Evolutionary conservation across 2,329 filamentous ascomycete genomes (phyloP).

Genomic region (Blumeria graminis): DNA sequence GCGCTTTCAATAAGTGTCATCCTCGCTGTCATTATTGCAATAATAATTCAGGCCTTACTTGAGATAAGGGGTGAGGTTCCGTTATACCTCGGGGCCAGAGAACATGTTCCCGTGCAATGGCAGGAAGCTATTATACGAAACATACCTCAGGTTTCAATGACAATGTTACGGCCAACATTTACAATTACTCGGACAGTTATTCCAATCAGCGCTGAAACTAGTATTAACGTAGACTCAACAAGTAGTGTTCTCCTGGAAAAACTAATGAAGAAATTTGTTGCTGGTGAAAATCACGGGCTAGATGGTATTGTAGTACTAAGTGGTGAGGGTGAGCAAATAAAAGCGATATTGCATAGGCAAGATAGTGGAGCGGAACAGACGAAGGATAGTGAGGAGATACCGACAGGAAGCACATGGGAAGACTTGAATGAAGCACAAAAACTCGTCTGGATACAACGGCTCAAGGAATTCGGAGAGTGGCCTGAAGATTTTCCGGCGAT

Average conservation of each 20-base stretch:
- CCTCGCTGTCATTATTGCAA: slow-evolving; percentile 7
- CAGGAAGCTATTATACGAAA: slow-evolving; percentile 10
- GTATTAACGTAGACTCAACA: not conserved
- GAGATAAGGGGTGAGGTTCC: slow-evolving; percentile 12
- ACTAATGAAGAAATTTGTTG: slow-evolving; percentile 2
- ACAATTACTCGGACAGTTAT: not conserved
- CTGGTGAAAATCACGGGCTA: slow-evolving; percentile 1
- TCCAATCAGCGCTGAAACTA: not conserved
- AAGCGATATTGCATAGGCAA: slow-evolving; percentile 7
- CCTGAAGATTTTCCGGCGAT: slow-evolving; percentile 12
- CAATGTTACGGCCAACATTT: not conserved
- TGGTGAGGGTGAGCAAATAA: slow-evolving; percentile 4
- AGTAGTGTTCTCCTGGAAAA: not conserved
- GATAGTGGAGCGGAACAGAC: slow-evolving; percentile 4
- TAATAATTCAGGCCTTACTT: slow-evolving; percentile 13
- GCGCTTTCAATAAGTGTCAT: slow-evolving; percentile 8
- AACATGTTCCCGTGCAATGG: slow-evolving; percentile 8
- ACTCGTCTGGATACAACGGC: slow-evolving; percentile 11
- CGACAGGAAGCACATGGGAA: slow-evolving; percentile 11
- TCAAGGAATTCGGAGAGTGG: slow-evolving; percentile 15
- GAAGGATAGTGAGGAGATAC: no score
- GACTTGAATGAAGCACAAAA: slow-evolving; percentile 11
- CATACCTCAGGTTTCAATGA: slow-evolving; percentile 8
- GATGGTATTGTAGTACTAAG: slow-evolving; percentile 1
- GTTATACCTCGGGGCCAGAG: slow-evolving; percentile 8